phyloP scores from a whole-genome alignment of 352 stramenopile genomes.

The Phytophthora megakarya region DNA sequence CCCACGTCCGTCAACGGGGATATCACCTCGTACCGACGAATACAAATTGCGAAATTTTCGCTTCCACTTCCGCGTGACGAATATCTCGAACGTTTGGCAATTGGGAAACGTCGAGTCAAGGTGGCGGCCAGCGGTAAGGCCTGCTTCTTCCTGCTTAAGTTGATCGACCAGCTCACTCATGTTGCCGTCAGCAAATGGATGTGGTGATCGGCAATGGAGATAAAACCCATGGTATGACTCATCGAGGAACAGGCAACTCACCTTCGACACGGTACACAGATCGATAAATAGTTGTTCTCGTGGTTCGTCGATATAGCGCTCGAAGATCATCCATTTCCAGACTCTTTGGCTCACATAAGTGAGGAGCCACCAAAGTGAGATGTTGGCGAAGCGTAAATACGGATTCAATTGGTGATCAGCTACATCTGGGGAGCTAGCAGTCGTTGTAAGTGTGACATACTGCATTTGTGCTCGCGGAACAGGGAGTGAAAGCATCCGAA shows the following conservation, averaged over 20 bases:
- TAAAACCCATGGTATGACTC: slow-evolving; percentile 95
- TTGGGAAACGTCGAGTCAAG: slow-evolving; percentile 81
- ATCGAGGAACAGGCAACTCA: slow-evolving; percentile 91
- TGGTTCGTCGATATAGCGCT: slow-evolving; percentile 75
- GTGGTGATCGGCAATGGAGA: slow-evolving; percentile 93
- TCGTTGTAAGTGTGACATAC: slow-evolving; percentile 40
- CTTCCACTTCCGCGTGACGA: slow-evolving; percentile 88
- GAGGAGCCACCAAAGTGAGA: slow-evolving; percentile 84
- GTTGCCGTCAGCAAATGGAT: slow-evolving; percentile 91
- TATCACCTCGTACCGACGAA: slow-evolving; percentile 42
- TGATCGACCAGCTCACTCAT: slow-evolving; percentile 93
- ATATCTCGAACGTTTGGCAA: slow-evolving; percentile 94
- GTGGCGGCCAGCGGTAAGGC: slow-evolving; percentile 82
- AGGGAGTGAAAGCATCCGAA: slow-evolving; percentile 54
- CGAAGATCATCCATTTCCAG: slow-evolving; percentile 91
- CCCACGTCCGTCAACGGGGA: slow-evolving; percentile 14
- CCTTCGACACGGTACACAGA: slow-evolving; percentile 94
- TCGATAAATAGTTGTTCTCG: slow-evolving; percentile 90
- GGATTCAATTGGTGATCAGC: slow-evolving; percentile 69
- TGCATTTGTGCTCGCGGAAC: slow-evolving; percentile 61
- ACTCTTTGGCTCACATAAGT: slow-evolving; percentile 78
- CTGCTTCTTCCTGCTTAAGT: slow-evolving; percentile 90
- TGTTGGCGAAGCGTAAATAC: slow-evolving; percentile 91
- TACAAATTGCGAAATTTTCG: slow-evolving; percentile 78
- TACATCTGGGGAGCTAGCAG: slow-evolving; percentile 4